Evolutionary conservation across 169 alveolate genomes (phyloP).

Genomic region (Eimeria falciformis): DNA sequence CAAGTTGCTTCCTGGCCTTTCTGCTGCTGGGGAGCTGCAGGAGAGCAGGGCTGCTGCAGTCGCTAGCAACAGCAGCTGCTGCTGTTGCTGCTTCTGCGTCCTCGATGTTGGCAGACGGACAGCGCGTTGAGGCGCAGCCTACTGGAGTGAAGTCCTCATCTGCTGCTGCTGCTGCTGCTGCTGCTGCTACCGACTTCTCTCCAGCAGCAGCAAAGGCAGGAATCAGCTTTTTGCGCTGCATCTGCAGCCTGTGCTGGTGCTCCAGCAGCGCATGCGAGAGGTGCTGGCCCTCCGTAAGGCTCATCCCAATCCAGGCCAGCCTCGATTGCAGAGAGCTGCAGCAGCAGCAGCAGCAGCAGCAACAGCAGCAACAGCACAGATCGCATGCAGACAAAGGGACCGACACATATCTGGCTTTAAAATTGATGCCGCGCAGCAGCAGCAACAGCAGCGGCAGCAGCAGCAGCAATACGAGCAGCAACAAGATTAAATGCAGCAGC

Average conservation of each 20-base stretch:
- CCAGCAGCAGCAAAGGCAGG: conserved; percentile 16
- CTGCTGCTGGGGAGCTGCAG: conserved; percentile 48
- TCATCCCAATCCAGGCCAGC: conserved; percentile 32
- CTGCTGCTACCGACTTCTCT: conserved; percentile 27
- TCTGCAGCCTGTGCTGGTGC: conserved; percentile 16
- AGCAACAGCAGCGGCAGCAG: conserved; percentile 38
- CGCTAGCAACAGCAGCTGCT: conserved; percentile 43
- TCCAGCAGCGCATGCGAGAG: conserved; percentile 58
- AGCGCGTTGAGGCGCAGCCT: conserved; percentile 40
- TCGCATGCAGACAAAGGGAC: background rate
- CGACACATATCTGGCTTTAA: too few relatives aligned
- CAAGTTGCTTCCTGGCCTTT: background rate
- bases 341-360: conserved; percentile 37
- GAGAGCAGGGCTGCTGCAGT: conserved; percentile 37
- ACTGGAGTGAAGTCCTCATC: background rate
- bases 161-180: conserved; percentile 52
- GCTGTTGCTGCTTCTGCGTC: conserved; percentile 54
- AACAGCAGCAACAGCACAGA: background rate
- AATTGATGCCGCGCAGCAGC: background rate
- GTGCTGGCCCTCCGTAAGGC: conserved; percentile 15
- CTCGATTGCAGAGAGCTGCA: conserved; percentile 36
- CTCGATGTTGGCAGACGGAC: conserved; percentile 46
- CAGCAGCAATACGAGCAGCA: conserved; percentile 6
- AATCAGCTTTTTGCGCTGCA: background rate
- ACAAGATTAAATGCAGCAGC: background rate